Base-by-base conservation (phyloP, 2,329 filamentous ascomycete species). In the Aspergillus sp. region DNA sequence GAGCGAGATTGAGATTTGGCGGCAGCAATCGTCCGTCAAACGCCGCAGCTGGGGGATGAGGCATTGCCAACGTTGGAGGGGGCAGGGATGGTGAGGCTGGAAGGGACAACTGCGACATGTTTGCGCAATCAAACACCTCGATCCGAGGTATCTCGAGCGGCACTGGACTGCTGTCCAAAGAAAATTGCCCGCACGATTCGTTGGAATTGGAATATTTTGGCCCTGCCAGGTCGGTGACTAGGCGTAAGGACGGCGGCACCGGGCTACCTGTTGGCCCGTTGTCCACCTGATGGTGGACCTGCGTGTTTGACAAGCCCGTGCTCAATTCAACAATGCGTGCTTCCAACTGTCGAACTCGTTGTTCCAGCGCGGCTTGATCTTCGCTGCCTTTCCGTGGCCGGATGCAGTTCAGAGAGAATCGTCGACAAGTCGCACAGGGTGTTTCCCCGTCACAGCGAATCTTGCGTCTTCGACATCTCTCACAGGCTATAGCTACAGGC, bases 361-460 rank as follows among this genome's bases (percentile, higher is more conserved):
- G 45, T 31, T 58, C 54, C 40, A 58, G 36, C 10, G 21, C 44
- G 2, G 49, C 54, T 4, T 53, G 51, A 1, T 48, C 52, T 19
- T 54, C 53, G 45, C 45, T 23, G 40, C 45, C 52, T 45, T 47
- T 58, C 23, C 47, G 51, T 11, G 45, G 45, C 7, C 56, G 54
- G 17, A 58, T 43, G 41, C 56, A 58, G 11, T 16, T 48, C 11
- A 58, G 29, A 1, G 54, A 45, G 45, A 58, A 58, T 2, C 56
- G 56, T 20, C 51, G 49, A 41, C 56, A 58, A 1, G 56, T 58
- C 11, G 54, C 54, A 40, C 56, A 58, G 1, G 56, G 56, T 3
- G 54, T 58, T 34, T 56, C 51, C n/a, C 54, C 56, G 40, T 58
- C 56, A 29, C 56, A 58, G 13, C 56, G 51, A 41, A 58, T 58